These are phyloP conservation scores for Pseudoscleropodium purum DNA, from an alignment of 225 moss, liverwort and hornwort genomes.

Conservation along the genomic window DNA sequence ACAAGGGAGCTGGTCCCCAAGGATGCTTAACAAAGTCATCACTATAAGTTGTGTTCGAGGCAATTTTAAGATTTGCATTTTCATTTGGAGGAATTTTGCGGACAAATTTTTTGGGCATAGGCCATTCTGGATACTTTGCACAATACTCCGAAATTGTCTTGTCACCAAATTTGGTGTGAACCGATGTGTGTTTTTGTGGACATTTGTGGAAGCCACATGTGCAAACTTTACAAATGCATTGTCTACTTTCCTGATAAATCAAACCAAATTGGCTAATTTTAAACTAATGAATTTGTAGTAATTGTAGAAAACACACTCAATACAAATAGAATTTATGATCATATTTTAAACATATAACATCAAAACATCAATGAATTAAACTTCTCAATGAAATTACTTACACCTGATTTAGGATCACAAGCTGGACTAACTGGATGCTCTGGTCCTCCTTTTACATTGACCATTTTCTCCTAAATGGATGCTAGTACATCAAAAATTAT, in stretches of 20 bases:
- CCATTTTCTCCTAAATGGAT: not conserved
- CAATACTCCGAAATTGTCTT: slow-evolving; percentile 24
- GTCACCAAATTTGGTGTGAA: slow-evolving; percentile 18
- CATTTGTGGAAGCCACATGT: slow-evolving; percentile 53
- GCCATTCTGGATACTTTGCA: slow-evolving; percentile 42
- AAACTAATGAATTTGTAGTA: not conserved
- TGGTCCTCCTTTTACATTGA: not conserved
- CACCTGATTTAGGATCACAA: slow-evolving; percentile 2
- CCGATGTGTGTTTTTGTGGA: slow-evolving; percentile 43
- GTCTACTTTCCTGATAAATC: not conserved
- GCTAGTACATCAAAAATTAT: not conserved
- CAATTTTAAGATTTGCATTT: not conserved
- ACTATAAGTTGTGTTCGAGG: slow-evolving; percentile 26
- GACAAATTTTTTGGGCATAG: slow-evolving; percentile 11
- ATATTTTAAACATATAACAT: not conserved
- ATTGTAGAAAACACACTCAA: fast-evolving
- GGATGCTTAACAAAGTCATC: slow-evolving; percentile 37
- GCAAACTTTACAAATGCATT: slow-evolving; percentile 45
- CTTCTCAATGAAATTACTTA: not conserved
- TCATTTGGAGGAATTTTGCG: not conserved
- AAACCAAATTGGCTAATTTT: not conserved
- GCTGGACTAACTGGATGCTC: not conserved
- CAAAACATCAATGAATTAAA: no score
- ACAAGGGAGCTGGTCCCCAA: not conserved
- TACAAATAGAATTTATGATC: not conserved